These are phyloP conservation scores for Eragrostis curvula DNA, from an alignment of 176 grass and related monocot species.

Conservation along the genomic window DNA sequence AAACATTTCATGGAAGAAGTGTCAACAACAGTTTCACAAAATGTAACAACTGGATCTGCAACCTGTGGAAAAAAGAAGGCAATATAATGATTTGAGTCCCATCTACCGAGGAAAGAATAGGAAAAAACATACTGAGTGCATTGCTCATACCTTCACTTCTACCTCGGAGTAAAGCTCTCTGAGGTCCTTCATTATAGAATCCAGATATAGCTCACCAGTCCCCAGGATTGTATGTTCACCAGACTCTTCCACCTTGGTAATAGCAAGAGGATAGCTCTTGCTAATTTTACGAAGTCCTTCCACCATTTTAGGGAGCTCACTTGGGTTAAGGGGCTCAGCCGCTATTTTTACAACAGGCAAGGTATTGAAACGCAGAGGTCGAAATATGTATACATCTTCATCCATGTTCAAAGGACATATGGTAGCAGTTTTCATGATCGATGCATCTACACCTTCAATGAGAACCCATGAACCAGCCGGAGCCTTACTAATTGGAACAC, in stretches of 20 bases:
- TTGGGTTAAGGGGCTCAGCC: conserved; percentile 95
- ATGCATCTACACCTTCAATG: conserved; percentile 98
- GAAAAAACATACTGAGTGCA: conserved; percentile 13
- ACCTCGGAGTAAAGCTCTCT: conserved; percentile 99
- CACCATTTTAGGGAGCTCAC: conserved; percentile 97
- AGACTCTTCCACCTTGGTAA: conserved; percentile 98
- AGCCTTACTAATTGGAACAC: conserved; percentile 90
- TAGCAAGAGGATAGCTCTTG: conserved; percentile 96
- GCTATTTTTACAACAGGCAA: conserved; percentile 94
- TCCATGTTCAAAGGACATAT: conserved; percentile 88
- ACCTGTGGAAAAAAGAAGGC: conserved; percentile 61
- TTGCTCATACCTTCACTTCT: conserved; percentile 85
- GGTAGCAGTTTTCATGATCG: conserved; percentile 99
- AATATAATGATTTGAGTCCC: conserved; percentile 6
- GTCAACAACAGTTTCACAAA: conserved; percentile 97
- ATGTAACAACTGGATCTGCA: conserved; percentile 98
- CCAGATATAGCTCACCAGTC: conserved; percentile 92
- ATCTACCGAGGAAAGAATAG: not conserved
- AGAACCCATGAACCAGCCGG: conserved; percentile 98
- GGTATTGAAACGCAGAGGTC: conserved; percentile 91
- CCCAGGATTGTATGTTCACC: conserved; percentile 97
- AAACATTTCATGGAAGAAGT: conserved; percentile 99
- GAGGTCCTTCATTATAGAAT: conserved; percentile 99
- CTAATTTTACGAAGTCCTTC: conserved; percentile 98
- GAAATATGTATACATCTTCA: conserved; percentile 97